Evolutionary conservation across 805 yeast species (phyloP), one percentile per base, ranked within the genome.

Genomic region (Kodamaea hsintzibuensis): DNA sequence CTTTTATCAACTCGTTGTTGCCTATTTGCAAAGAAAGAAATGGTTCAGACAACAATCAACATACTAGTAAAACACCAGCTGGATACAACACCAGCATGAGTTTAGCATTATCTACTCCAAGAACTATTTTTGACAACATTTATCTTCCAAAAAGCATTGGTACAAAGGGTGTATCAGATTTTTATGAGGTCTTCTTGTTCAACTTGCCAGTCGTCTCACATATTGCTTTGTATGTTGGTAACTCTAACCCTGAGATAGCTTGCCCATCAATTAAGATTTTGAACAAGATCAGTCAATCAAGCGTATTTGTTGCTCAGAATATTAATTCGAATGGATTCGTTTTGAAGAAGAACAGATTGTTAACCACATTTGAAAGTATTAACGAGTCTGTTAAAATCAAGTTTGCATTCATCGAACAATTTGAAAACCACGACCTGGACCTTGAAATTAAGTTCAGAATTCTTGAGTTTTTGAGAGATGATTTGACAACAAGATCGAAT

Each of bases 341-440:
- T 9, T 65, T 82, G 37, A 70, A 78, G 8, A 82, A 77, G 51
- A 85, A 85, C 57, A 82, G 91, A 58, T 70, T 93, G 12, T 68
- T 92, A 47, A 84, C 90, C 0, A 78, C 89, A 39, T 78, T 88
- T 51, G 88, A 86, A 61, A 86, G 91, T 13, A 82, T 88, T 33
- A 89, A 89, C 59, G 97, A 92, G 60, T 83, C 96, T 0, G 73
- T 80, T 1, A 79, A 92, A 58, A 88, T 93, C 39, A 82, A 88
- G 55, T 82, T 81, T 60, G 83, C 91, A 0, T 84, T 91, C 55
- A 83, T 89, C 42, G 81, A 83, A 42, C 96, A 90, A 62, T 64
- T 76, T 43, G 74, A 79, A 40, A 68, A 70, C 0, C 59, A 63
- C n/a, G 67, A 72, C 7, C 69, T 73, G 6, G 70, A 72, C 14